phyloP scores from a whole-genome alignment of 257 asterid genomes.

The Marsdenia floribunda region DNA sequence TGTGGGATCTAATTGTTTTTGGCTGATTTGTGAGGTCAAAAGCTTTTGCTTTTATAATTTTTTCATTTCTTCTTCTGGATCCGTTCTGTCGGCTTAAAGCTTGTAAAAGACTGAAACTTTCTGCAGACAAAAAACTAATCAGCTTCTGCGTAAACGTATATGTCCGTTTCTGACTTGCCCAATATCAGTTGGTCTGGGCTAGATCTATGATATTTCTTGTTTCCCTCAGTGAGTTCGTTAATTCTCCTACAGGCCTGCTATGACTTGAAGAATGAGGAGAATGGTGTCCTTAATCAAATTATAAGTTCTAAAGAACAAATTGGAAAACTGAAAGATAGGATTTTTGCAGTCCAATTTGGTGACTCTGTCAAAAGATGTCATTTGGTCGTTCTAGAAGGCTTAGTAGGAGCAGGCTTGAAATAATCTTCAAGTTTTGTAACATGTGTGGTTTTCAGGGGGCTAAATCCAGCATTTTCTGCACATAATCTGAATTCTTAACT shows the following conservation, averaged over 20 bases:
- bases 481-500: not conserved
- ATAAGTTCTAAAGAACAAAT: not conserved
- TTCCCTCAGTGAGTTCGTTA: not conserved
- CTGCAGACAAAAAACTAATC: not conserved
- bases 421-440: not conserved
- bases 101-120: not conserved
- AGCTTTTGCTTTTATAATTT: not conserved
- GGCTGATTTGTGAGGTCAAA: not conserved
- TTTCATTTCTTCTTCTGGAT: not conserved
- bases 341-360: not conserved
- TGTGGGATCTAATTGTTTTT: slow-evolving; percentile 9
- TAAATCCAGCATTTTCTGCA: not conserved
- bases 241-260: not conserved
- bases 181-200: not conserved
- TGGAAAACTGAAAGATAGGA: not conserved
- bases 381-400: not conserved
- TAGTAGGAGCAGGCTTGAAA: not conserved
- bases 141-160: not conserved
- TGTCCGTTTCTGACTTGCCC: not conserved
- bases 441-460: not conserved
- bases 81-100: not conserved
- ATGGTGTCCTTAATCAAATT: not conserved
- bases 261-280: not conserved
- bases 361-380: not conserved
- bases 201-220: not conserved